Conservation (phyloP, 768 basidiomycete genomes). For the Tricholomella constricta region DNA sequence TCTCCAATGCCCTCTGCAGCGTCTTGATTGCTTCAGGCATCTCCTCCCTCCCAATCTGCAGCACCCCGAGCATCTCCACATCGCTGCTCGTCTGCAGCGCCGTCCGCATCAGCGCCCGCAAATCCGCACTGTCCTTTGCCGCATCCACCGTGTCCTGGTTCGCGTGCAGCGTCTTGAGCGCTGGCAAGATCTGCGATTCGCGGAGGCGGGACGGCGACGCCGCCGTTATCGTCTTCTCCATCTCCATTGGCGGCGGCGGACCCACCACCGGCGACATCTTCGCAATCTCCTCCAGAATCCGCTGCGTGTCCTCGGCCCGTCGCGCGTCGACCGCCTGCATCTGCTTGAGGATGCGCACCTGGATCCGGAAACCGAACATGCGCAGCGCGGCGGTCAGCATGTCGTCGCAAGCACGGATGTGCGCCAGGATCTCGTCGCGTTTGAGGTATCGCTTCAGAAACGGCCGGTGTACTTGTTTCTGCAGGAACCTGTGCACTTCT, state of each 20-base stretch:
- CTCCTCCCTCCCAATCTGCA: slow-evolving; percentile 65
- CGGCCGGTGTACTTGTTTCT: slow-evolving; percentile 62
- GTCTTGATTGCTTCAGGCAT: slow-evolving; percentile 84
- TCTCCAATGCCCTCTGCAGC: slow-evolving; percentile 67
- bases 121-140: slow-evolving; percentile 52
- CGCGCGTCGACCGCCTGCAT: slow-evolving; percentile 43
- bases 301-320: slow-evolving; percentile 27
- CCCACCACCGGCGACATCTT: slow-evolving; percentile 1
- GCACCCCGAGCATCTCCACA: slow-evolving; percentile 59
- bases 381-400: slow-evolving; percentile 57
- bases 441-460: slow-evolving; percentile 81
- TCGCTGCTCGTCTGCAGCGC: slow-evolving; percentile 63
- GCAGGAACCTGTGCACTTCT: slow-evolving; percentile 50
- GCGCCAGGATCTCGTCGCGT: slow-evolving; percentile 63
- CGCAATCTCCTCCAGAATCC: slow-evolving; percentile 21
- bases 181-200: slow-evolving; percentile 21
- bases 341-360: slow-evolving; percentile 54
- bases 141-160: slow-evolving; percentile 50
- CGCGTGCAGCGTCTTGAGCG: slow-evolving; percentile 24
- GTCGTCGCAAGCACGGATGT: slow-evolving; percentile 53
- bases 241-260: background rate
- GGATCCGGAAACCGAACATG: slow-evolving; percentile 61
- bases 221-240: background rate
- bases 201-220: slow-evolving; percentile 10
- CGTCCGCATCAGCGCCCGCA: slow-evolving; percentile 58